phyloP scores from a whole-genome alignment of 1,139 yeast species.

The Yamadazyma dendronema region DNA sequence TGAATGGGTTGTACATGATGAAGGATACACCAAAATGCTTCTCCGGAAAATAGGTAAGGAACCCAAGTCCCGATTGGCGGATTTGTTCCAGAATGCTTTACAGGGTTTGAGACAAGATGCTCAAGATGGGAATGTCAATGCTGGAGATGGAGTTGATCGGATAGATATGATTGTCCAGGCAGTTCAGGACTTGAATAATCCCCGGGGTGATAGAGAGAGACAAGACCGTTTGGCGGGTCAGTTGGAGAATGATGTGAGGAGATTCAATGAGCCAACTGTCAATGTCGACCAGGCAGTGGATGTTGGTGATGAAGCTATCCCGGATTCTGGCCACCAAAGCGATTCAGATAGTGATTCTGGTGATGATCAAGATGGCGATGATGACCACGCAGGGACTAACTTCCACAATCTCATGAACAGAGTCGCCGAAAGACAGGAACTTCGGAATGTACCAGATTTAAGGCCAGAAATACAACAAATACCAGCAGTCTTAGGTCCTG shows the following conservation, averaged over 20 bases:
- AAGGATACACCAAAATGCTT: slow-evolving; percentile 59
- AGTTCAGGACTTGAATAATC: slow-evolving; percentile 29
- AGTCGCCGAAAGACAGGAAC: slow-evolving; percentile 5
- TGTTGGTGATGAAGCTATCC: background rate
- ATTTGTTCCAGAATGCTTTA: slow-evolving; percentile 34
- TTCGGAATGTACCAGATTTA: too few relatives aligned
- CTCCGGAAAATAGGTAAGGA: slow-evolving; percentile 58
- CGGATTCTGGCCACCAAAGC: too few relatives aligned
- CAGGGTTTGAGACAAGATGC: slow-evolving; percentile 28
- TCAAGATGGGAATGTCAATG: slow-evolving; percentile 22
- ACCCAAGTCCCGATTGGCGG: slow-evolving; percentile 42
- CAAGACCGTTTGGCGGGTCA: slow-evolving; percentile 8
- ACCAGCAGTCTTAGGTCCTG: too few relatives aligned
- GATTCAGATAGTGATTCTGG: too few relatives aligned
- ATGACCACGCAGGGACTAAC: background rate
- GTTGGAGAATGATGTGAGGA: slow-evolving; percentile 10
- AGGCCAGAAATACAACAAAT: slow-evolving; percentile 1
- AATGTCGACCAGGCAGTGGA: background rate
- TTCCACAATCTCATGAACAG: slow-evolving; percentile 3
- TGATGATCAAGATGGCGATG: background rate
- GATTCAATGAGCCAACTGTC: slow-evolving; percentile 4
- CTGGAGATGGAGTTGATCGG: slow-evolving; percentile 23
- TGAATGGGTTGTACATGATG: slow-evolving; percentile 72
- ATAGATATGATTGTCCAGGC: slow-evolving; percentile 32
- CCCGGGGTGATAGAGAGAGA: slow-evolving; percentile 9